Conservation (phyloP, 2,329 filamentous ascomycete genomes). For the Fusarium clavum region DNA sequence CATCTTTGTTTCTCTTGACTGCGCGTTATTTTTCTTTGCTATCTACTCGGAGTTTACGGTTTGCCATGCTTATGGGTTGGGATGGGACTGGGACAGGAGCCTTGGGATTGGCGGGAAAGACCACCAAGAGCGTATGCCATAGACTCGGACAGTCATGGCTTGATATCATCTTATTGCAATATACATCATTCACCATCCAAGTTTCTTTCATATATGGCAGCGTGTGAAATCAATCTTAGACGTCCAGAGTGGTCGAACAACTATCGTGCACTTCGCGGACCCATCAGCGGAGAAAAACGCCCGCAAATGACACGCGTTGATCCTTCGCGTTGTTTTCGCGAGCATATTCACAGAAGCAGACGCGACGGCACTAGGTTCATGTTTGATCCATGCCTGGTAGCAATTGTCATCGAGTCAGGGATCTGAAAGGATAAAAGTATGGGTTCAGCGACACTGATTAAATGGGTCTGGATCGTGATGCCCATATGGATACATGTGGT, state of each 20-base stretch:
- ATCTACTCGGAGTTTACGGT: conserved; percentile 41
- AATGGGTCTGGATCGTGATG: not conserved
- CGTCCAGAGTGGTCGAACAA: not conserved
- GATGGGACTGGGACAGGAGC: conserved; percentile 33
- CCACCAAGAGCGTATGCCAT: conserved; percentile 35
- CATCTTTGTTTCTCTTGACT: conserved; percentile 5
- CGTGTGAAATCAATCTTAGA: not conserved
- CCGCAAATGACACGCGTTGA: conserved; percentile 13
- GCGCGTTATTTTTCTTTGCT: conserved; percentile 29
- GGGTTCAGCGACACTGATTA: not conserved
- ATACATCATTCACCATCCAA: conserved; percentile 14
- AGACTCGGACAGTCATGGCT: conserved; percentile 40
- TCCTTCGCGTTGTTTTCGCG: conserved; percentile 23
- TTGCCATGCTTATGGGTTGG: conserved; percentile 43
- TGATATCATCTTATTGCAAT: conserved; percentile 39
- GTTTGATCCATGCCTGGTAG: not conserved
- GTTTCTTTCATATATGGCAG: not conserved
- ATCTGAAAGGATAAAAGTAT: not conserved
- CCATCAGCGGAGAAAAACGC: not conserved
- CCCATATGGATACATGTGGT: not conserved
- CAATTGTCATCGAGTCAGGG: not conserved
- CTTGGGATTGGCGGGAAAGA: conserved; percentile 38
- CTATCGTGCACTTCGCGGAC: not conserved
- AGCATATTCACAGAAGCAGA: not conserved
- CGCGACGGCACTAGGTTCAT: conserved; percentile 7